Conservation (phyloP, 352 stramenopile species). For the Phytophthora pistaciae region DNA sequence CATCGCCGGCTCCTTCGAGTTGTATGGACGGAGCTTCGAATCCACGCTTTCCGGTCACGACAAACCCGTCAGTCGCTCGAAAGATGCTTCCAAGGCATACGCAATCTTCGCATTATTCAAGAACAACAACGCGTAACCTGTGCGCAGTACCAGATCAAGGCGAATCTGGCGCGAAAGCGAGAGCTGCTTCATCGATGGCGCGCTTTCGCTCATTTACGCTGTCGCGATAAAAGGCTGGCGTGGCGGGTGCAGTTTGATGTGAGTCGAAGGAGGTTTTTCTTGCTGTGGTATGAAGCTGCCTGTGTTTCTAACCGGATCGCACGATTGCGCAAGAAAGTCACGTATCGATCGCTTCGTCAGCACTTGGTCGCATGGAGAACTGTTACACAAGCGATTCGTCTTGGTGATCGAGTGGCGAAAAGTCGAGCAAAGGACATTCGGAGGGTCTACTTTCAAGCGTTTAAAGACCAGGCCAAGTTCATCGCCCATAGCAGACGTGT, state of each 20-base stretch:
- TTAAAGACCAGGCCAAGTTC: slow-evolving; percentile 18
- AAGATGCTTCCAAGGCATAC: slow-evolving; percentile 23
- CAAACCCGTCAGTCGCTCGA: slow-evolving; percentile 16
- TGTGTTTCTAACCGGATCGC: slow-evolving; percentile 14
- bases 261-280: slow-evolving; percentile 31
- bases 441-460: slow-evolving; percentile 19
- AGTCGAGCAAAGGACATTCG: slow-evolving; percentile 7
- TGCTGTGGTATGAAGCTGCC: slow-evolving; percentile 38
- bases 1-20: slow-evolving; percentile 3
- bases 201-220: slow-evolving; percentile 15
- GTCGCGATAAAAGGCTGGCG: slow-evolving; percentile 17
- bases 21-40: slow-evolving; percentile 30
- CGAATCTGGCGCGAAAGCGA: slow-evolving; percentile 14
- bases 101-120: slow-evolving; percentile 8
- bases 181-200: slow-evolving; percentile 27
- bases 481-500: slow-evolving; percentile 5
- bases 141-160: slow-evolving; percentile 1
- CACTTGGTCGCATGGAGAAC: slow-evolving; percentile 41
- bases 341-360: slow-evolving; percentile 12
- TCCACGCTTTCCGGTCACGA: slow-evolving; percentile 21
- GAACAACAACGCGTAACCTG: slow-evolving; percentile 12
- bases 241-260: slow-evolving; percentile 33
- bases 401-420: slow-evolving; percentile 14
- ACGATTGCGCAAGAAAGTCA: slow-evolving; percentile 16
- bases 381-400: slow-evolving; percentile 20